Evolutionary conservation across 352 stramenopile genomes (phyloP), one percentile per base, ranked within the genome.

Genomic region (Pythium dissotocum): DNA sequence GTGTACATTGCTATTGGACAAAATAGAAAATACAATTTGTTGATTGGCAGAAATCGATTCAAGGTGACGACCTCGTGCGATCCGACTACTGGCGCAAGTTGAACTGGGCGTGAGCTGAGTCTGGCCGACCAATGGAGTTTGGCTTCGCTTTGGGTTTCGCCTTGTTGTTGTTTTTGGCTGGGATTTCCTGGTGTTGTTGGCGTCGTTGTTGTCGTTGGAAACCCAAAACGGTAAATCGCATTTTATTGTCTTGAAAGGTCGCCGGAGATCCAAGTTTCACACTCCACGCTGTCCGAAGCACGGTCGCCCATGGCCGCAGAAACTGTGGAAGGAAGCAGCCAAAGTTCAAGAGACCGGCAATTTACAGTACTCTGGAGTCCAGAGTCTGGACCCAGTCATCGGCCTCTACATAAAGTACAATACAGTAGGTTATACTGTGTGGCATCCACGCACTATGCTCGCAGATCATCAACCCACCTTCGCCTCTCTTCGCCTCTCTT

Each of bases 1-100:
- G 56, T 7, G 38, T 55, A 54, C 5, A 2, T 5, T 38, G 0
- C 40, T 55, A 70, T 70, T 70, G 56, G 63, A 9, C 1, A 14
- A 51, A 64, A 48, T 8, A 28, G n/a, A 33, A 60, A 49, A 14
- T 40, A 21, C 2, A 35, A 8, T 2, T 1, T 10, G 38, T 3
- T 14, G 51, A 71, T 71, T 71, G 64, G 64, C 18, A 21, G 58
- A 70, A 63, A 52, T 38, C 28, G 10, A 44, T 9, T 32, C 51
- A 55, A 54, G 28, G 59, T 61, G 58, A 58, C 52, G 52, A 58
- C 26, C 26, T 58, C 28, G 26, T 42, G 49, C 65, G 58, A 65
- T 71, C 58, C 49, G 65, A 71, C 48, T 71, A 65, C 65, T 71
- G 65, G 57, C 65, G 65, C 65, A 66, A 71, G 65, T 71, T 71